These are phyloP conservation scores for Glebionis coronaria DNA, from an alignment of 129 eudicot genomes.

Conservation along the genomic window DNA sequence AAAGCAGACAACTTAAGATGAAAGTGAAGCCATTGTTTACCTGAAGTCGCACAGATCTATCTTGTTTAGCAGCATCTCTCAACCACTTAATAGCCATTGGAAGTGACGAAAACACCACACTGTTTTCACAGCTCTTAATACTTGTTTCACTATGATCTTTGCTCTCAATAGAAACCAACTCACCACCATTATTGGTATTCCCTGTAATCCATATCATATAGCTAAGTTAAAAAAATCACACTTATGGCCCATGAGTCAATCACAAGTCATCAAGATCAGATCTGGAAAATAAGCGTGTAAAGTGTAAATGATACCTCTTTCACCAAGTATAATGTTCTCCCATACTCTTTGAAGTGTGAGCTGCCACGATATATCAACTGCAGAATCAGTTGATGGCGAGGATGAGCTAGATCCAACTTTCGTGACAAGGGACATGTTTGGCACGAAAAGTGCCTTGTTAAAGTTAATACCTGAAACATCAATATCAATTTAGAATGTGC, in stretches of 20 bases:
- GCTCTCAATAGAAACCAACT: conserved; percentile 41
- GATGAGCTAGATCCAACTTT: conserved; percentile 57
- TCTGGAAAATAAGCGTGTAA: background rate
- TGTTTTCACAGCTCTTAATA: conserved; percentile 50
- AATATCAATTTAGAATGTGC: background rate
- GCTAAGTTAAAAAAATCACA: background rate
- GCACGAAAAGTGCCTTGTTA: conserved; percentile 86
- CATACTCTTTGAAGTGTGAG: conserved; percentile 81
- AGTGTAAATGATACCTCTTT: conserved; percentile 48
- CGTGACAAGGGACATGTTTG: conserved; percentile 76
- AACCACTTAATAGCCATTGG: conserved; percentile 96
- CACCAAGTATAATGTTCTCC: conserved; percentile 53
- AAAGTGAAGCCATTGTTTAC: conserved; percentile 29
- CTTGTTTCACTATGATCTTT: conserved; percentile 36
- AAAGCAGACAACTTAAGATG: background rate
- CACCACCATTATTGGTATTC: conserved; percentile 46
- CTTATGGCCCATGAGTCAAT: background rate
- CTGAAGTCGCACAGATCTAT: conserved; percentile 76
- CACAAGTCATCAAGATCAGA: background rate
- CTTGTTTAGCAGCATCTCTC: conserved; percentile 60
- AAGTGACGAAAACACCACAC: conserved; percentile 84
- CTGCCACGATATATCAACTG: conserved; percentile 87
- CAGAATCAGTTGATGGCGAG: conserved; percentile 44
- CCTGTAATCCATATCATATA: conserved; percentile 31
- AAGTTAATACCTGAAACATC: conserved; percentile 66